Base-by-base conservation (phyloP, 2,329 filamentous ascomycete species). In the Chrysoporthe puriensis region DNA sequence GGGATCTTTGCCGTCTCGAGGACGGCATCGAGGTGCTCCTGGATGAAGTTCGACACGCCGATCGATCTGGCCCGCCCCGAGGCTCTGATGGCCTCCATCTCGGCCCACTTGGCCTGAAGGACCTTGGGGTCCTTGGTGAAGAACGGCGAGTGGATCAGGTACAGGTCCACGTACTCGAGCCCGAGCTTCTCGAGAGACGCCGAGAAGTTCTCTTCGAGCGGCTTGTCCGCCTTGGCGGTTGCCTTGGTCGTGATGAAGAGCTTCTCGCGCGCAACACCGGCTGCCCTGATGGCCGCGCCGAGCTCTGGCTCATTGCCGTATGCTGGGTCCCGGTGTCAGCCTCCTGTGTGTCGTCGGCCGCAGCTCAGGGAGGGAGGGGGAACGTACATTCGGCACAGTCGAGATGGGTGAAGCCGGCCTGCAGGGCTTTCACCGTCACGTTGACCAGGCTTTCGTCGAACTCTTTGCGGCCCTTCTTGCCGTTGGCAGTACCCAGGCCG, bases 1-100 rank as follows among this genome's bases (percentile, higher is more conserved):
- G 80, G 74, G 64, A 90, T 76, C 71, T 83, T 84, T 57, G 87
- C 88, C 7, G 86, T 85, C 75, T 83, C 77, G 1, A 88, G 77
- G 54, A 88, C 75, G 2, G 77, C 74, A 73, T 87, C 82, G 9
- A 89, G 75, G 67, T 88, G 78, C 52, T 79, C 73, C 71, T 83
- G 79, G 43, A 84, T 73, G 74, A 91, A 93, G 80, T 93, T 93
- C 72, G 88, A 91, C n/a, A 93, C 88, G 56, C 91, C 91, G 71
- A 93, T 91, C 61, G 88, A 86, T 73, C 82, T 85, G 58, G 86
- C 86, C 70, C 85, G 85, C 70, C 89, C 89, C 3, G 85, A 84
- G 61, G 84, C 84, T 75, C 88, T 83, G 81, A 93, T 88, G 18
- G 85, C 85, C 72, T 89, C 85, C 66, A 88, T 73, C 40, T 84